Conservation (phyloP, 768 basidiomycete species). For the Suillus plorans region DNA sequence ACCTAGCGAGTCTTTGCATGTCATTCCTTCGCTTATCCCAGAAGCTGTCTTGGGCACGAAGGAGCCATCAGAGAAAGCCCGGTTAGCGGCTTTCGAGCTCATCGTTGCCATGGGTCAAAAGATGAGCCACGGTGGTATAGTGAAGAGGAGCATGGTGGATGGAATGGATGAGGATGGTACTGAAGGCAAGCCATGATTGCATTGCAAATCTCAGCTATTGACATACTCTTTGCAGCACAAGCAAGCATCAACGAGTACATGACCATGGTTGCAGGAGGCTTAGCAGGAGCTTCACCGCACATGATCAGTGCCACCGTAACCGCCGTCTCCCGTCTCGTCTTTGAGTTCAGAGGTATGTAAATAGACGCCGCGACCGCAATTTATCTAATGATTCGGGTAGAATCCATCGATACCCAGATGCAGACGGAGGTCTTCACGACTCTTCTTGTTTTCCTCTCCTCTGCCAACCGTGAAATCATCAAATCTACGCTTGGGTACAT, state of each 20-base stretch:
- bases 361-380: background rate
- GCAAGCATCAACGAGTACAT: constrained; percentile 90
- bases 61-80: constrained; percentile 91
- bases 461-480: constrained; percentile 95
- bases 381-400: constrained; percentile 35
- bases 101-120: constrained; percentile 90
- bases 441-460: constrained; percentile 85
- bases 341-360: constrained; percentile 86
- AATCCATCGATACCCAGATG: constrained; percentile 67
- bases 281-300: constrained; percentile 91
- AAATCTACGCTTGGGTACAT: constrained; percentile 94
- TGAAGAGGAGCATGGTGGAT: constrained; percentile 73
- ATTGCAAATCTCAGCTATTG: constrained; percentile 8
- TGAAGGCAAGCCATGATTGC: constrained; percentile 33
- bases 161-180: constrained; percentile 77
- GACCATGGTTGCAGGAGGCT: constrained; percentile 94
- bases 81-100: constrained; percentile 86
- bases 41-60: constrained; percentile 96
- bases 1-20: constrained; percentile 69
- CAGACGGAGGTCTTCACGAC: constrained; percentile 85
- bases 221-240: constrained; percentile 39
- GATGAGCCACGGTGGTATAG: constrained; percentile 84
- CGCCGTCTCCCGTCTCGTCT: constrained; percentile 88
- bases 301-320: constrained; percentile 99
- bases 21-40: constrained; percentile 87